phyloP scores from a whole-genome alignment of 2,329 filamentous ascomycete species.

The Cryphonectria japonica region DNA sequence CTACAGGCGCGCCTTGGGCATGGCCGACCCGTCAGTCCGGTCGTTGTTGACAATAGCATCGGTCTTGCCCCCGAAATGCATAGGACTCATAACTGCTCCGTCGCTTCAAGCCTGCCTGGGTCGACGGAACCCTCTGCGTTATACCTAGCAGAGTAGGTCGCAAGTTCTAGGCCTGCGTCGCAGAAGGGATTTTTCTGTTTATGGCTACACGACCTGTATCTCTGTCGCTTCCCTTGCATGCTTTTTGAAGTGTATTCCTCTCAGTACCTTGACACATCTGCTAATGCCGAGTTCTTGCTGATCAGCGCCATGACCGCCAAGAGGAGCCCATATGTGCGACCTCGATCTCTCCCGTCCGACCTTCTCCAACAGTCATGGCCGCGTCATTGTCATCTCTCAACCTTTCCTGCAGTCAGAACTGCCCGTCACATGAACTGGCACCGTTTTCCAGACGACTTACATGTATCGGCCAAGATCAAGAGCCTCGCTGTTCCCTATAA shows the following conservation, averaged over 20 bases:
- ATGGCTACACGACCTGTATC: not conserved
- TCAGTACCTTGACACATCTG: not conserved
- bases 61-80: not conserved
- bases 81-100: not conserved
- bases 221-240: no score
- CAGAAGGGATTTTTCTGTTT: not conserved
- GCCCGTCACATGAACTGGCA: not conserved
- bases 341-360: not conserved
- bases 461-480: not conserved
- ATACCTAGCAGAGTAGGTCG: not conserved
- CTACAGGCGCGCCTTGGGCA: not conserved
- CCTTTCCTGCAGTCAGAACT: not conserved
- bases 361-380: not conserved
- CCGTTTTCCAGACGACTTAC: no score
- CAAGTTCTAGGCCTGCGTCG: not conserved
- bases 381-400: not conserved
- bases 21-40: no score
- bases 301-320: not conserved
- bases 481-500: not conserved
- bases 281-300: not conserved
- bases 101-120: not conserved
- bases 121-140: not conserved
- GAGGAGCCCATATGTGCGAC: not conserved
- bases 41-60: not conserved
- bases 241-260: not conserved